Base-by-base conservation (phyloP, 768 basidiomycete species). In the Psilocybe tampanensis region DNA sequence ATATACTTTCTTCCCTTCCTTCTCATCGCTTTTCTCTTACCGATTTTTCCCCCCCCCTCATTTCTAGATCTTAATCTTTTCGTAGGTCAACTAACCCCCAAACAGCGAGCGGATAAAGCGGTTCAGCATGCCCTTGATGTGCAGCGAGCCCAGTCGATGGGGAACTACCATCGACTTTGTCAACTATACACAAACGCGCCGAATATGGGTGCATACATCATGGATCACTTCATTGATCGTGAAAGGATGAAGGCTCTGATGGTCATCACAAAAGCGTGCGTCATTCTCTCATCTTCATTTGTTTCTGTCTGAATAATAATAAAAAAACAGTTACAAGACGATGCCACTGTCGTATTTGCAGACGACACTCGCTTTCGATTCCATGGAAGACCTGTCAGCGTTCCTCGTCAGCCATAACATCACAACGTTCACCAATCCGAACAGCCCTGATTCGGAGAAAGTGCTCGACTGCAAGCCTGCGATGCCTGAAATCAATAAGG, bases 161-260 rank as follows among this genome's bases (percentile, higher is more conserved):
- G 91, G 68, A 99, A 98, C 71, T 99, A 98, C 74, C 92, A 94
- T 72, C 82, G 86, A 41, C 81, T 99, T 64, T 98, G 98, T 76
- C 84, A 86, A 53, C 75, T 94, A 55, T 98, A 92, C 74, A 65
- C 83, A 65, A 79, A 79, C 52, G 93, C 94, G 43, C 94, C 95
- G 23, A 95, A 96, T 68, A 98, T 98, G 97, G 94, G 94, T 36
- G 95, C 86, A 52, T 98, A 98, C 72, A 94, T 99, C 67, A 97
- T 99, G 93, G 97, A 98, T 74, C 95, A 98, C 72, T 98, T 98
- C 71, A 90, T 98, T 66, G 86, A 88, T 66, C 83, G 97, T 65
- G 97, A 98, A 76, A 79, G 97, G 57, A 82, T 90, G 54, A 85
- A 85, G 57, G 95, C 94, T 1, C 71, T 99, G 59, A 84, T 94